Evolutionary conservation across 1,284 basidiomycete genomes (phyloP), one percentile per base, ranked within the genome.

Genomic region (Austroboletus novae-zelandiae): DNA sequence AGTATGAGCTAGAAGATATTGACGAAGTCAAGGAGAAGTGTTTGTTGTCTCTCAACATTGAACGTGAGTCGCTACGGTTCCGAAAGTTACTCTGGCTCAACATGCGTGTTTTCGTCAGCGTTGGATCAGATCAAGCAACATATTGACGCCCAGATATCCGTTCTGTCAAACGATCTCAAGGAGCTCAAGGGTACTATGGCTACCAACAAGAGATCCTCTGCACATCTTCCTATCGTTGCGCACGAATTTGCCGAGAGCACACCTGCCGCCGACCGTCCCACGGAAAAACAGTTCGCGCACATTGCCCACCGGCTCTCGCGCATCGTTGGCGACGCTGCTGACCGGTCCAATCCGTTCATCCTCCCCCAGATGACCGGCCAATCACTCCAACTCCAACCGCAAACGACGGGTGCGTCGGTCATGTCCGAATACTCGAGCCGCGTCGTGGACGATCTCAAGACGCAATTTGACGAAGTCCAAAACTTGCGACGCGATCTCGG

Each of bases 91-190:
- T 48, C 23, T 36, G 47, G 30, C 48, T 55, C 48, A 55, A 37
- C 50, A 42, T 45, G 44, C 31, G 4, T 36, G 45, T 29, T 52
- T n/a, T 61, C 27, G 27, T 27, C 27, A 97, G 94, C 94, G 13
- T 83, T 99, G 47, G 96, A 98, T 70, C 96, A 99, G 70, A 96
- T 99, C 68, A 98, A 97, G 68, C 94, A 97, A 65, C 96, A 99
- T 65, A 94, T 99, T 57, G 96, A 98, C 65, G 66, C 84, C 4
- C 93, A 95, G 57, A 91, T 99, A 51, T 85, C 87, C 0, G 75
- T 75, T 1, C 75, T 99, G n/a, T 84, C 91, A 14, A 85, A 91
- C 58, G 96, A 98, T 58, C 81, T 99, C 66, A 94, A 94, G 59
- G 96, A 98, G 49, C 79, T 99, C 53, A 90, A 87, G 61, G 74